phyloP scores from a whole-genome alignment of 169 alveolate genomes.

The Babesia ovata region DNA sequence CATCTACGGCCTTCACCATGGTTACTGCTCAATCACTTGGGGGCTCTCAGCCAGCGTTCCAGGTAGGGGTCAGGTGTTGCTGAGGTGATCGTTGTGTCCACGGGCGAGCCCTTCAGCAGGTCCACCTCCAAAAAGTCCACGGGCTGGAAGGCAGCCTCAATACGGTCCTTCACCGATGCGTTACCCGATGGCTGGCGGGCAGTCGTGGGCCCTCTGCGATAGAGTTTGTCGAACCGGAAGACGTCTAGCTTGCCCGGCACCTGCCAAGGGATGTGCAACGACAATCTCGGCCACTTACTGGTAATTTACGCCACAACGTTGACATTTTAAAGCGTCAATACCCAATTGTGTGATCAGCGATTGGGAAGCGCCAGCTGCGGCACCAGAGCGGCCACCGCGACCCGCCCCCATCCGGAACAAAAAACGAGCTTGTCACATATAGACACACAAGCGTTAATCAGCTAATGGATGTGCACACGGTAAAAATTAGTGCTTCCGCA shows the following conservation, averaged over 20 bases:
- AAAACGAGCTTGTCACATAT: background rate
- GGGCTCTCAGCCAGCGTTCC: conserved; percentile 38
- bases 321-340: conserved; percentile 53
- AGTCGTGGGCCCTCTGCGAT: conserved; percentile 55
- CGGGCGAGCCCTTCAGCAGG: conserved; percentile 61
- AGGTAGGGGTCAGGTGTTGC: conserved; percentile 66
- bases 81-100: conserved; percentile 56
- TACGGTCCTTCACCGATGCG: conserved; percentile 29
- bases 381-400: conserved; percentile 3
- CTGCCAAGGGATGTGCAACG: conserved; percentile 3
- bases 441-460: background rate
- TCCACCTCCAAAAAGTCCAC: conserved; percentile 67
- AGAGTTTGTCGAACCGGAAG: conserved; percentile 63
- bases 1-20: background rate
- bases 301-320: conserved; percentile 69
- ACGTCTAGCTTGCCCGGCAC: conserved; percentile 65
- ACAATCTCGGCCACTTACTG: conserved; percentile 9
- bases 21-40: background rate
- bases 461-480: background rate
- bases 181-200: background rate
- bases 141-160: conserved; percentile 48
- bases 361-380: background rate
- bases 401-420: conserved; percentile 23
- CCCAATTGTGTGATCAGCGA: too few species aligned
- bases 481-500: conserved; percentile 18